Base-by-base conservation (phyloP, 768 basidiomycete genomes). In the Xerocomellus intermedius region DNA sequence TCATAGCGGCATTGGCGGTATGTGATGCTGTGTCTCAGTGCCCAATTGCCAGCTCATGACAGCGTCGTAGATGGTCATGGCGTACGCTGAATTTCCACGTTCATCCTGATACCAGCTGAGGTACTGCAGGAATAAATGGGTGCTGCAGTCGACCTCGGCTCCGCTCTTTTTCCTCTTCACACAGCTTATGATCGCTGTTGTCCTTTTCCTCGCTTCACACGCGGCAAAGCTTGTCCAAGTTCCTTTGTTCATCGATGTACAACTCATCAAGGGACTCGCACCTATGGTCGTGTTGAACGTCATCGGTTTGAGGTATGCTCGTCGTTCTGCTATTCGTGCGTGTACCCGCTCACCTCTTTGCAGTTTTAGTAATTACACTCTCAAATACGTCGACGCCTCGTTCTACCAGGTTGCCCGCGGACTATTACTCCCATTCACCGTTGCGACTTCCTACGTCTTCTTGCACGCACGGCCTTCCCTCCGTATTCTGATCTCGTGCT, bases 341-440 rank as follows among this genome's bases (percentile, higher is more conserved):
- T 26, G 13, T 39, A 10, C 38, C 26, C n/a, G 36, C 36, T 60
- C 32, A 57, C 13, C 21, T 42, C 21, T 32, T 12, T n/a, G 30
- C 67, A 92, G 90, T 64, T 87, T 91, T 67, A 91, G 90, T 73
- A 95, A 94, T 69, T 94, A 85, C 67, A 93, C 89, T 38, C 80
- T 95, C 55, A 91, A 94, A 84, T 92, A 89, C 65, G 94, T 97
- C 62, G 94, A 94, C 53, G 91, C 92, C 13, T 94, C 93, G 0
- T 94, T 96, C 73, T 94, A 96, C 71, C 94, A 96, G 75, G 89
- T 98, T 58, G 95, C 95, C 0, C 87, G 95, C 16, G 95, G 95
- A 10, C 80, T 98, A 56, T 84, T 98, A 28, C 84, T 98, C 22
- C 95, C 96, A 0, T 89, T 94, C 78, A 98, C 96, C 17, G 93